phyloP scores from a whole-genome alignment of 2,329 filamentous ascomycete species.

The Fusarium annulatum region DNA sequence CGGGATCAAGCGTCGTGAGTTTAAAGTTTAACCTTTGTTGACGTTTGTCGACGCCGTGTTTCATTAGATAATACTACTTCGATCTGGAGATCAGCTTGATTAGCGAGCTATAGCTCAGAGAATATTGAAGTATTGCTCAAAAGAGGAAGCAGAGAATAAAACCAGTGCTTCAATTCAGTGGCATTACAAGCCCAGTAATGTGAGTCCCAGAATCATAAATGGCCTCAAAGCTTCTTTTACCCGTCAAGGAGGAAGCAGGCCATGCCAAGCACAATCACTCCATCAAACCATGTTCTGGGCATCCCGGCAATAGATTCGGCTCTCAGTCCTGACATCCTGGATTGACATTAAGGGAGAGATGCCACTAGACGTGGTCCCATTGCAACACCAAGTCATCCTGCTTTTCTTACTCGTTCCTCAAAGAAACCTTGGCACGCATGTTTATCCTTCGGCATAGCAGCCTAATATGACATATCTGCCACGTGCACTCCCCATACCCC shows the following conservation, averaged over 20 bases:
- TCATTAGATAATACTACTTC: background rate
- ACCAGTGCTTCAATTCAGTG: no score
- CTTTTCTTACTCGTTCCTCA: background rate
- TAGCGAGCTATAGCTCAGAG: background rate
- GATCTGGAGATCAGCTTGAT: background rate
- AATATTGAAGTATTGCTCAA: background rate
- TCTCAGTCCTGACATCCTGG: accelerated
- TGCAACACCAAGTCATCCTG: background rate
- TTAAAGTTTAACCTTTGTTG: background rate
- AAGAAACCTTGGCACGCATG: accelerated
- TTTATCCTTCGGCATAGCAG: background rate
- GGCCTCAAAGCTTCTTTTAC: background rate
- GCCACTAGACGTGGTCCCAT: background rate
- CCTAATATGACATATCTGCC: background rate
- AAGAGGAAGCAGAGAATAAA: no score
- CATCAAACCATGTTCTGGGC: background rate
- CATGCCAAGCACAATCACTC: background rate
- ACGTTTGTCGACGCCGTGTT: background rate
- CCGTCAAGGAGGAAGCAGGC: background rate
- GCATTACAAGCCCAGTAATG: background rate
- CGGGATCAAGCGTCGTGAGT: background rate
- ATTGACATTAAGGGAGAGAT: accelerated
- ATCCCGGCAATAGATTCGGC: background rate
- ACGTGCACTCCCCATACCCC: background rate
- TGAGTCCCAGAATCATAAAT: no score